Conservation (phyloP, 306 rosid species). For the Castanopsis chinensis region DNA sequence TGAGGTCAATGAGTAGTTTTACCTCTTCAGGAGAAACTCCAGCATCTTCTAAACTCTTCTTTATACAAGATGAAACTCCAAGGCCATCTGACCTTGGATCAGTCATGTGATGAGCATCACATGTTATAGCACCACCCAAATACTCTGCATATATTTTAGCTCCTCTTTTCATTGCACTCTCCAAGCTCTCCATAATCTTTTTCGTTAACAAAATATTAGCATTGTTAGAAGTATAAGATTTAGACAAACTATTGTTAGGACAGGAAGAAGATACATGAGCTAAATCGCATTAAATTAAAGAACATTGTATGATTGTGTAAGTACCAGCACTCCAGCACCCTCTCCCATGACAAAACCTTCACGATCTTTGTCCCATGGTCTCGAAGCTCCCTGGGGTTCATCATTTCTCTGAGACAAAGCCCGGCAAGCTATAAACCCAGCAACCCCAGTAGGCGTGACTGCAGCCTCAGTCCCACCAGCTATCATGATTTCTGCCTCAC, state of each 20-base stretch:
- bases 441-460: constrained; percentile 50
- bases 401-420: constrained; percentile 70
- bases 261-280: neutral
- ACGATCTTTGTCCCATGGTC: constrained; percentile 78
- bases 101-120: constrained; percentile 84
- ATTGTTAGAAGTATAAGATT: neutral
- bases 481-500: constrained; percentile 77
- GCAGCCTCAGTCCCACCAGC: constrained; percentile 72
- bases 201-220: neutral
- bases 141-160: constrained; percentile 62
- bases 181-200: constrained; percentile 74
- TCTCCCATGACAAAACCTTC: constrained; percentile 80
- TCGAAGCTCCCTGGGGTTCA: constrained; percentile 61
- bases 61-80: constrained; percentile 69
- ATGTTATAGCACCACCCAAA: constrained; percentile 65
- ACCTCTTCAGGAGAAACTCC: constrained; percentile 82
- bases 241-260: neutral
- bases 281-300: neutral
- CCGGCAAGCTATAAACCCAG: constrained; percentile 71
- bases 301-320: neutral
- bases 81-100: constrained; percentile 72
- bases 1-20: neutral
- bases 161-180: constrained; percentile 63
- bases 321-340: constrained; percentile 74
- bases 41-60: constrained; percentile 53